Conservation (phyloP, 78 protist species). For the Bigelowiella natans region DNA sequence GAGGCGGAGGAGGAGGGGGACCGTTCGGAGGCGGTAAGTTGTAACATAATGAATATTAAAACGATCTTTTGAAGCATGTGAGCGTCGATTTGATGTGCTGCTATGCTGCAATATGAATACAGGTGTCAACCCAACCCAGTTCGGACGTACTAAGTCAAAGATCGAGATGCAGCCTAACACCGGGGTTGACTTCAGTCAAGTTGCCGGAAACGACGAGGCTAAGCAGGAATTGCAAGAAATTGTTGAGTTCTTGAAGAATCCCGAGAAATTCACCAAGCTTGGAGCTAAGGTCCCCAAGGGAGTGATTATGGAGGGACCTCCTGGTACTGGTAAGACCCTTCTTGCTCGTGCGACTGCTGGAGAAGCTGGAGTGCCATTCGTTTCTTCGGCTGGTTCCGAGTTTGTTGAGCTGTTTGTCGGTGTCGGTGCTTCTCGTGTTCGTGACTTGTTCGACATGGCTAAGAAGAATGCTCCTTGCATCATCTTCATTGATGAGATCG, state of each 20-base stretch:
- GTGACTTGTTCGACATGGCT: slow-evolving; percentile 68
- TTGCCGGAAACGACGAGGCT: slow-evolving; percentile 35
- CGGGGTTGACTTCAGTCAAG: slow-evolving; percentile 37
- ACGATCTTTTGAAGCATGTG: too few relatives aligned
- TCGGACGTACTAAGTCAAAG: slow-evolving; percentile 16
- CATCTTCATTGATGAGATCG: slow-evolving; percentile 86
- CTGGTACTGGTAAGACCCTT: slow-evolving; percentile 64
- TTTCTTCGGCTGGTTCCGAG: background rate
- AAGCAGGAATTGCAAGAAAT: slow-evolving; percentile 41
- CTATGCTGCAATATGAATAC: too few relatives aligned
- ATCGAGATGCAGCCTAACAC: slow-evolving; percentile 43
- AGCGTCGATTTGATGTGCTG: too few relatives aligned
- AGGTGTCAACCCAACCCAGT: background rate
- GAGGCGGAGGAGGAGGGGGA: background rate
- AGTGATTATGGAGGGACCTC: slow-evolving; percentile 84
- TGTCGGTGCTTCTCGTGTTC: slow-evolving; percentile 51
- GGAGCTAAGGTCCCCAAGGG: slow-evolving; percentile 54
- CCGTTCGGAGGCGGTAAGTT: background rate
- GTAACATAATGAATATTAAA: too few relatives aligned
- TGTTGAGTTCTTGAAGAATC: slow-evolving; percentile 79
- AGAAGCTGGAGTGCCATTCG: slow-evolving; percentile 61
- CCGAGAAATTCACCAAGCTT: slow-evolving; percentile 51
- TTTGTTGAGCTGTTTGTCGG: slow-evolving; percentile 63
- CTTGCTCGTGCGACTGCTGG: slow-evolving; percentile 58
- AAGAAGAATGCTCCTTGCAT: slow-evolving; percentile 73